These are phyloP conservation scores for Penicillium capsulatum DNA, from an alignment of 2,329 filamentous ascomycete genomes.

Conservation along the genomic window DNA sequence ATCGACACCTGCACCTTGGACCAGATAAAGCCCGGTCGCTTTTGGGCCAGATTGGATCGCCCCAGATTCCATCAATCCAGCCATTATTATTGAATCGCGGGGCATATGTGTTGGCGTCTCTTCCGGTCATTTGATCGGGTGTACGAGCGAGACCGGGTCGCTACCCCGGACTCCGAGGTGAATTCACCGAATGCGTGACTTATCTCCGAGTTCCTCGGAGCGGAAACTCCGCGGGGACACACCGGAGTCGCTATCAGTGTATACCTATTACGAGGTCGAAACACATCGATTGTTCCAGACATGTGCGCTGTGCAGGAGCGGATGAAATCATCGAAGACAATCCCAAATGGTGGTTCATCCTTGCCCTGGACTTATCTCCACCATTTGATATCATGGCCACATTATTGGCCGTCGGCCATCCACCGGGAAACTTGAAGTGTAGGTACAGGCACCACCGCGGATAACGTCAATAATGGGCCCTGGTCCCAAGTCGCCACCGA, in stretches of 20 bases:
- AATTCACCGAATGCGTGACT: slow-evolving; percentile 1
- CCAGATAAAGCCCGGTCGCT: no score
- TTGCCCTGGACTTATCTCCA: slow-evolving; percentile 10
- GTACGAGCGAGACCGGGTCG: neutral
- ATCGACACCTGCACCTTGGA: no score
- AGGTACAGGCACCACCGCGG: slow-evolving; percentile 15
- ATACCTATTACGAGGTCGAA: no score
- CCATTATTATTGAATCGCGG: no score
- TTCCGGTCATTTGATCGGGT: slow-evolving; percentile 9
- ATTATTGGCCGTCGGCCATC: slow-evolving; percentile 14
- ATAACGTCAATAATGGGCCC: slow-evolving; percentile 17
- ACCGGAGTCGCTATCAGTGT: no score
- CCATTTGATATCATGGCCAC: slow-evolving; percentile 20
- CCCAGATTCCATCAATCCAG: no score
- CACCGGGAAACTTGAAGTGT: slow-evolving; percentile 17
- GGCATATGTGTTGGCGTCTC: no score
- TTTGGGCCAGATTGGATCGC: no score
- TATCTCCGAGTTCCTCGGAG: slow-evolving; percentile 6
- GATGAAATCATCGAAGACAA: slow-evolving; percentile 5
- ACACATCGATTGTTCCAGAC: no score
- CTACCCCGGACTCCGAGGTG: neutral
- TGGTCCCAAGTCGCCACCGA: slow-evolving; percentile 12
- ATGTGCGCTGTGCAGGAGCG: neutral
- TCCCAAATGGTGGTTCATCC: slow-evolving; percentile 3
- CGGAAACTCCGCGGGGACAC: neutral